Evolutionary conservation across 768 basidiomycete species (phyloP).

Genomic region (Suillus variegatus): DNA sequence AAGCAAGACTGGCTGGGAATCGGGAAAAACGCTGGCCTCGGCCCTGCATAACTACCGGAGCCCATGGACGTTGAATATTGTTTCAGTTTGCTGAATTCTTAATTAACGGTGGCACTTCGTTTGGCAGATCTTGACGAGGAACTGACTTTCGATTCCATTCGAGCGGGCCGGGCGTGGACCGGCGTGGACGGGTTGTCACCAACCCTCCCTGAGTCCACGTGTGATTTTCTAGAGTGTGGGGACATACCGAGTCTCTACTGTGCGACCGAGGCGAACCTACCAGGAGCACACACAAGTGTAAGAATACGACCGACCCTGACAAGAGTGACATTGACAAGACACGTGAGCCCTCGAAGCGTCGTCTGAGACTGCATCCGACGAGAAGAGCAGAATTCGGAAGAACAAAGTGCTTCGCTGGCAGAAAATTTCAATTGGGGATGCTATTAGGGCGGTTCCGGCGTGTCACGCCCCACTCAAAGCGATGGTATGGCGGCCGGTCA

Average conservation of each 20-base stretch:
- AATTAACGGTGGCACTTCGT: conserved; percentile 1
- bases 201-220: neutral
- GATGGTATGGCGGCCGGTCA: conserved; percentile 4
- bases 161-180: neutral
- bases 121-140: conserved; percentile 2
- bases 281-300: neutral
- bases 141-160: neutral
- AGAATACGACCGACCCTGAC: neutral
- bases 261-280: neutral
- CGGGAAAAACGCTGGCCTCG: neutral
- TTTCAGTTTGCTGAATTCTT: neutral
- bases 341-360: conserved; percentile 1
- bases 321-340: neutral
- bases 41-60: conserved; percentile 1
- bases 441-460: neutral
- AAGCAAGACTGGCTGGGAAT: neutral
- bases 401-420: conserved; percentile 2
- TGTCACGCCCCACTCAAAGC: neutral
- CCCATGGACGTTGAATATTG: neutral
- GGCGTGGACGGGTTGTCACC: neutral
- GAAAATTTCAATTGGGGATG: neutral
- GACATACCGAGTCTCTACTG: too few relatives aligned
- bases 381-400: neutral
- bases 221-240: too few relatives aligned
- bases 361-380: conserved; percentile 1